phyloP scores from a whole-genome alignment of 257 asterid genomes.

The Mentha longifolia region DNA sequence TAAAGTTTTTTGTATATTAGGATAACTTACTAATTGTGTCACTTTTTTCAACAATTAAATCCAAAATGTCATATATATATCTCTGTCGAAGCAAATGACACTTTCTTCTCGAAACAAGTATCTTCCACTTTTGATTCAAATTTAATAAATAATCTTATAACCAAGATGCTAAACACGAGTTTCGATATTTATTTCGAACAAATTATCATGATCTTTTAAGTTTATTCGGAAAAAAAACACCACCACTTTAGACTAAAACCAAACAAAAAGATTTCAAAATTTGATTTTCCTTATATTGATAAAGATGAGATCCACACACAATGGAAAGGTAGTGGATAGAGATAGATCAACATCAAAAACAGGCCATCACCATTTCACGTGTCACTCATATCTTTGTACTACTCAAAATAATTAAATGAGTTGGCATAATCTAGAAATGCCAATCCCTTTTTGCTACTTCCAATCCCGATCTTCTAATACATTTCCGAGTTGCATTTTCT shows the following conservation, averaged over 20 bases:
- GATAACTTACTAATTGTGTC: too few species aligned
- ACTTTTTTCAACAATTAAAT: too few species aligned
- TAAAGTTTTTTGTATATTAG: too few species aligned
- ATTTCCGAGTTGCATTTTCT: too few species aligned
- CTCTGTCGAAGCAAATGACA: neutral
- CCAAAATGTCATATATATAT: too few species aligned
- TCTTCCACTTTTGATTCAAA: neutral
- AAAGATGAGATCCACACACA: constrained; percentile 26
- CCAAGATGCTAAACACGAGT: neutral
- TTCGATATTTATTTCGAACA: neutral
- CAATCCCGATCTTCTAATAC: neutral
- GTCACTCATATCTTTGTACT: constrained; percentile 35
- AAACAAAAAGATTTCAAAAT: neutral
- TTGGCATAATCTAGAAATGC: neutral
- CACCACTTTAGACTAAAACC: neutral
- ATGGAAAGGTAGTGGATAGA: neutral
- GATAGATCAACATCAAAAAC: constrained; percentile 13
- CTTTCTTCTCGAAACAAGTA: neutral
- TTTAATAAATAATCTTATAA: neutral
- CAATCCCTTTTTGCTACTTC: neutral
- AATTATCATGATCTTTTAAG: neutral
- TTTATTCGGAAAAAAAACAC: neutral
- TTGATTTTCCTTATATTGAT: constrained; percentile 13
- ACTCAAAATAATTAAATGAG: neutral
- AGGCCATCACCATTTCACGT: constrained; percentile 31